Evolutionary conservation across 257 asterid species (phyloP), one percentile per base, ranked within the genome.

Genomic region (Leptodermis oblonga): DNA sequence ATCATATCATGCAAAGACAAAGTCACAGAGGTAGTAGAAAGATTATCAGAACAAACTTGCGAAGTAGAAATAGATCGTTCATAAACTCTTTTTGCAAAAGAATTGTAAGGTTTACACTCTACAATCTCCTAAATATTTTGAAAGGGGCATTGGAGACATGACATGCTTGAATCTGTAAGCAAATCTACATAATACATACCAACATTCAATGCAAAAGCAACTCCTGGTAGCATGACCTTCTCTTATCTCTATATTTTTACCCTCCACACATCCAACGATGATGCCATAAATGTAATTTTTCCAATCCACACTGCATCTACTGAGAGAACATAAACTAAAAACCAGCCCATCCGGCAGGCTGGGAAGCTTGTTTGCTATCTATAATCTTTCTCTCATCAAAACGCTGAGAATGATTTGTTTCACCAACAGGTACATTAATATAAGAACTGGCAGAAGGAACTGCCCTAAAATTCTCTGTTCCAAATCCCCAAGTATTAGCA

Each of bases 271-370:
- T 20, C 34, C 10, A 13, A 58, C 64, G 13, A n/a, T 20, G 13
- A 22, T 22, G 11, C 41, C 20, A 30, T 28, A 23, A 4, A 58
- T 14, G 64, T 14, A 23, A 58, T 17, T 7, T 59, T 56, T 56
- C 65, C 15, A 60, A 60, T 26, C 65, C 22, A 15, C 53, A n/a
- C 6, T 15, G 7, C n/a, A 15, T 23, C 23, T 48, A 15, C 10
- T 31, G 8, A 26, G 42, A 56, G 45, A 71, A 22, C 26, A 13
- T 52, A 55, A 69, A 49, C 78, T 77, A 84, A 76, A 84, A 93
- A 48, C 99, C 99, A 69, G 97, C 99, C 99, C 99, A 93, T 45
- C 99, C 99, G 60, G 96, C 89, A 61, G 99, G 99, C 75, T 87
- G 95, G 63, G 95, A 62, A 33, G 81, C 81, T 30, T 84, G 73